Percentiles rank a stretch among this genome's conserved stretches.
Conservation (phyloP, 2,329 filamentous ascomycete genomes). For the Cryphonectria radicalis region DNA sequence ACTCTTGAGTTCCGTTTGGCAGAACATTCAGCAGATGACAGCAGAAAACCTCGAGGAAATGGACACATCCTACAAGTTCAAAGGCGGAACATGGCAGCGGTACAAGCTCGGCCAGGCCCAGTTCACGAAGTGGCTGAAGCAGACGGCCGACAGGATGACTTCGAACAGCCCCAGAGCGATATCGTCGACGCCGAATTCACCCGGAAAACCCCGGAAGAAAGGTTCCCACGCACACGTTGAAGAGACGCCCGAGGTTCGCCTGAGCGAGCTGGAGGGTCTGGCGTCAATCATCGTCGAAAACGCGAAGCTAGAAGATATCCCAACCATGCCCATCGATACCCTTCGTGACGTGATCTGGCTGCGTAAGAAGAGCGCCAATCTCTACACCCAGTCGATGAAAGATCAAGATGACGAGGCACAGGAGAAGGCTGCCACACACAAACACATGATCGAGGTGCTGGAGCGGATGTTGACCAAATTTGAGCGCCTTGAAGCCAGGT, state of each 20-base stretch:
- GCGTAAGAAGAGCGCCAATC: conserved; percentile 36
- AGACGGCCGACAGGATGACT: conserved; percentile 30
- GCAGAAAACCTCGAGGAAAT: neutral
- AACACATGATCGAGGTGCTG: conserved; percentile 37
- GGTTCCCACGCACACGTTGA: conserved; percentile 21
- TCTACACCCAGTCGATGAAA: conserved; percentile 31
- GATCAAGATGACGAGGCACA: conserved; percentile 31
- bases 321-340: conserved; percentile 34
- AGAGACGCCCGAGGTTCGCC: conserved; percentile 27
- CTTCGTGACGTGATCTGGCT: conserved; percentile 36
- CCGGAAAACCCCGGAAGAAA: conserved; percentile 18
- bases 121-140: conserved; percentile 19
- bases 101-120: conserved; percentile 23
- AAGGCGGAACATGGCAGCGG: conserved; percentile 18
- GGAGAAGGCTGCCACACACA: conserved; percentile 34
- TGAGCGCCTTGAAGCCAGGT: neutral
- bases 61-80: conserved; percentile 2
- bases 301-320: conserved; percentile 34
- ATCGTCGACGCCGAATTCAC: neutral
- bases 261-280: conserved; percentile 30
- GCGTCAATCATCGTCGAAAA: conserved; percentile 33
- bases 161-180: neutral
- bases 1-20: neutral
- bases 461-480: conserved; percentile 23
- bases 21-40: neutral